Evolutionary conservation across 805 yeast genomes (phyloP), one percentile per base, ranked within the genome.

Genomic region (Metahyphopichia silvanorum): DNA sequence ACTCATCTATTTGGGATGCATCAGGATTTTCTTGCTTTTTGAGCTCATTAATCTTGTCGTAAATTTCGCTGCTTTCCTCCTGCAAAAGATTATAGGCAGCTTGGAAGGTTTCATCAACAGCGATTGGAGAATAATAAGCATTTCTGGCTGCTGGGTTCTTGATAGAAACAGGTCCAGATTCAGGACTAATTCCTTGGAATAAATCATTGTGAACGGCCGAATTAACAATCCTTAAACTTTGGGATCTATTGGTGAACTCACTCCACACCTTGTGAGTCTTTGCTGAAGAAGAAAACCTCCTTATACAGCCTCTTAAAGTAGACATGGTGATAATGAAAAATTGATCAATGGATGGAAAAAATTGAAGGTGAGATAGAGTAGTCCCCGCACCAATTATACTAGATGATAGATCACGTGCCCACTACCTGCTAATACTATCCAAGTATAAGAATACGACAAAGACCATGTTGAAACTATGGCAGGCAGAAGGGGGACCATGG

Each of bases 91-190:
- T 69, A 49, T 82, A 77, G 6, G 95, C 86, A 27, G 71, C 53
- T 34, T 81, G 77, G 57, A 86, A 88, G 1, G 86, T 82, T 21
- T 79, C 84, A 40, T 82, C 77, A 27, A 88, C 68, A 2, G 79
- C 82, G 27, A 55, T 62, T 8, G 95, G 95, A 2, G 91, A 68
- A 33, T 65, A 69, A 60, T 88, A 87, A 38, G 76, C 65, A 22
- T 55, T 39, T 50, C 71, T 70, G 40, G 60, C 68, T 27, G 60
- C 48, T 28, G 61, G 52, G 32, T 66, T 59, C 37, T 60, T 66
- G 16, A 79, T 47, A 12, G 82, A 69, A 8, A 64, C 66, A 7
- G 86, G 86, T 2, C 85, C 85, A 18, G 42, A 38, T 6, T 39
- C 31, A 9, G 61, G 43, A 21, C 43, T 38, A 19, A 51, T 43